Percentiles rank a stretch among this genome's conserved stretches.
phyloP scores from a whole-genome alignment of 352 stramenopile species.

The Globisporangium viniferum region DNA sequence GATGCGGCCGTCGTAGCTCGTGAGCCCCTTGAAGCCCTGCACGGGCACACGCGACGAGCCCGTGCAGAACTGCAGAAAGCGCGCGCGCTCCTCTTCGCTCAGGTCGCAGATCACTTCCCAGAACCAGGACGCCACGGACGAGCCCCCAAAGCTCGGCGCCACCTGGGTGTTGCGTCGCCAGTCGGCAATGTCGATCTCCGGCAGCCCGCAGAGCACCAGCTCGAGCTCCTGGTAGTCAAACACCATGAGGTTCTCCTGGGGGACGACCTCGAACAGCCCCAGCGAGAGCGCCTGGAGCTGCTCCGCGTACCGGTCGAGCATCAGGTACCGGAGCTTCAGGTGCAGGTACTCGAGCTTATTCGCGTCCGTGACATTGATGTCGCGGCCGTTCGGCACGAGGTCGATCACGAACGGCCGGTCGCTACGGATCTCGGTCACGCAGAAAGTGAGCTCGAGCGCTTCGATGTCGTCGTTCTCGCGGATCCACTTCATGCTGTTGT shows the following conservation, averaged over 20 bases:
- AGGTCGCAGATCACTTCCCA: conserved; percentile 53
- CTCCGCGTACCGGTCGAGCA: conserved; percentile 92
- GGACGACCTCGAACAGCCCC: conserved; percentile 97
- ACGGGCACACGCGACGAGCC: conserved; percentile 55
- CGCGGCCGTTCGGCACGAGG: conserved; percentile 75
- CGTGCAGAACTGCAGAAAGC: conserved; percentile 51
- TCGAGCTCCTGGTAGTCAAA: conserved; percentile 86
- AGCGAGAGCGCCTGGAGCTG: conserved; percentile 91
- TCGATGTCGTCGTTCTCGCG: conserved; percentile 79
- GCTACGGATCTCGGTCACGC: conserved; percentile 73
- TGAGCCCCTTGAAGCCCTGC: conserved; percentile 58
- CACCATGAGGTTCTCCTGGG: conserved; percentile 74
- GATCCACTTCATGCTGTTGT: conserved; percentile 82
- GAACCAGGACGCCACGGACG: conserved; percentile 68
- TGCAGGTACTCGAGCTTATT: conserved; percentile 99
- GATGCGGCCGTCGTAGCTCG: conserved; percentile 55
- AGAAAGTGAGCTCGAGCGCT: conserved; percentile 72
- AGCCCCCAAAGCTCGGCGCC: conserved; percentile 56
- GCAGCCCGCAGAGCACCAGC: conserved; percentile 73
- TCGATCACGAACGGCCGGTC: conserved; percentile 77
- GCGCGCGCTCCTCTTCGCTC: conserved; percentile 47
- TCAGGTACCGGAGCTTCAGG: conserved; percentile 92
- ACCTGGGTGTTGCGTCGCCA: conserved; percentile 89
- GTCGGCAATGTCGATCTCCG: conserved; percentile 78
- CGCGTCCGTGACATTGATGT: conserved; percentile 89